Percentiles rank a stretch among this genome's conserved stretches.
These are phyloP conservation scores for Blastocystis sp. DNA, from an alignment of 352 stramenopile genomes.

Conservation along the genomic window DNA sequence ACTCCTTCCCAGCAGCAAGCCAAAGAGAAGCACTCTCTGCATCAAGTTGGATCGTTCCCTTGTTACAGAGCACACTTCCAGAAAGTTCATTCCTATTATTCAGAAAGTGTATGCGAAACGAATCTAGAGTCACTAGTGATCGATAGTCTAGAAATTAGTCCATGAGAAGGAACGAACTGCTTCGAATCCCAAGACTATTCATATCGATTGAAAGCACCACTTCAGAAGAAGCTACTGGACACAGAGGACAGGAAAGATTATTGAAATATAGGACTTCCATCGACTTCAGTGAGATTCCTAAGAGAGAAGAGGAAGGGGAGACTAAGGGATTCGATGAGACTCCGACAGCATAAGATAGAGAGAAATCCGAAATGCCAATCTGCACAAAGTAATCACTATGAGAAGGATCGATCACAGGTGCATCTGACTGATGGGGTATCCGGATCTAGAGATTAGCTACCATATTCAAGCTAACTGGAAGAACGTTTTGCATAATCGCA, in stretches of 20 bases:
- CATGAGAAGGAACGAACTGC: neutral
- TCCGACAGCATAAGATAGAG: neutral
- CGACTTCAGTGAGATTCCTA: neutral
- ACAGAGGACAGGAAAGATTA: constrained; percentile 7
- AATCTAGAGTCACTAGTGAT: neutral
- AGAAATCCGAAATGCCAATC: neutral
- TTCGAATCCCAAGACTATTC: neutral
- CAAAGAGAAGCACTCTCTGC: neutral
- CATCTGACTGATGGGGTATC: neutral
- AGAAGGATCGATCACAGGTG: neutral
- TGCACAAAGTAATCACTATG: constrained; percentile 42
- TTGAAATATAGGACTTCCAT: constrained; percentile 10
- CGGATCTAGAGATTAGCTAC: neutral
- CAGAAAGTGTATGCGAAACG: neutral
- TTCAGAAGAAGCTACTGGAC: neutral
- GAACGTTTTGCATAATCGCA: neutral
- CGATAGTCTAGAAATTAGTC: neutral
- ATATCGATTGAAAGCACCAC: neutral
- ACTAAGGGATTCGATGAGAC: neutral
- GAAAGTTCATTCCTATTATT: constrained; percentile 6
- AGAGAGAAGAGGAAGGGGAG: neutral
- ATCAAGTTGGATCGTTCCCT: neutral
- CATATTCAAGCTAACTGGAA: neutral
- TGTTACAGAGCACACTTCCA: neutral
- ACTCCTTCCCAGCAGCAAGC: neutral